These are phyloP conservation scores for Boechera retrofracta DNA, from an alignment of 345 rosid genomes.

Conservation along the genomic window DNA sequence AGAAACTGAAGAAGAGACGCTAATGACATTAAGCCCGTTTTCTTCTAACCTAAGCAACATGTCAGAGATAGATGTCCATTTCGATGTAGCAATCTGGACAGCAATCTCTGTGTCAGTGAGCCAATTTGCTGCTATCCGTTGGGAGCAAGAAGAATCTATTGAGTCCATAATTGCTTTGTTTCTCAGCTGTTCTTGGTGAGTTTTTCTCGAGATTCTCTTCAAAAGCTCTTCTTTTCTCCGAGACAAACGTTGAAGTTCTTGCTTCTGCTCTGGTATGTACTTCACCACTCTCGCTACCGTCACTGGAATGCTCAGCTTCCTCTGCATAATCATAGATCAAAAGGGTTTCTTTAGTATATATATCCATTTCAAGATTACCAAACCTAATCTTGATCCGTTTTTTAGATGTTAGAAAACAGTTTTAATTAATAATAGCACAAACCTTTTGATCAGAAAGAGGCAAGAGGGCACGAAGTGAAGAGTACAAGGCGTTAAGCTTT, in stretches of 20 bases:
- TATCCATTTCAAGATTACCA: constrained; percentile 10
- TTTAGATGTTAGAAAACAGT: not conserved
- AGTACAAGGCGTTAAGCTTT: constrained; percentile 62
- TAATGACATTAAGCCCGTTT: constrained; percentile 51
- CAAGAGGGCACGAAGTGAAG: constrained; percentile 67
- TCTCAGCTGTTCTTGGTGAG: constrained; percentile 38
- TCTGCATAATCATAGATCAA: constrained; percentile 40
- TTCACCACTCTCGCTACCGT: constrained; percentile 53
- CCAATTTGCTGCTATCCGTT: constrained; percentile 47
- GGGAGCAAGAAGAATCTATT: constrained; percentile 21
- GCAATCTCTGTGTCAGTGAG: constrained; percentile 55
- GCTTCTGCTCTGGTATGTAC: constrained; percentile 63
- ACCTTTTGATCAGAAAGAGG: constrained; percentile 61
- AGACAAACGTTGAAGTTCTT: constrained; percentile 47
- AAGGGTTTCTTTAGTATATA: constrained; percentile 7
- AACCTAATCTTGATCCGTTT: constrained; percentile 18
- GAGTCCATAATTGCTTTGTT: constrained; percentile 13
- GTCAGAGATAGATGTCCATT: constrained; percentile 46
- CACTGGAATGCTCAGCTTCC: constrained; percentile 59
- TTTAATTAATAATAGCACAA: not conserved
- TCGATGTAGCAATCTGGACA: constrained; percentile 53
- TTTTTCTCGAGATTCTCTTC: constrained; percentile 42
- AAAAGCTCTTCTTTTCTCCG: constrained; percentile 57
- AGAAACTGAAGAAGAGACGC: constrained; percentile 64
- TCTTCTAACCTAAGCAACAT: constrained; percentile 54